Conservation (phyloP, 768 basidiomycete species). For the Hydnum rufescens region DNA sequence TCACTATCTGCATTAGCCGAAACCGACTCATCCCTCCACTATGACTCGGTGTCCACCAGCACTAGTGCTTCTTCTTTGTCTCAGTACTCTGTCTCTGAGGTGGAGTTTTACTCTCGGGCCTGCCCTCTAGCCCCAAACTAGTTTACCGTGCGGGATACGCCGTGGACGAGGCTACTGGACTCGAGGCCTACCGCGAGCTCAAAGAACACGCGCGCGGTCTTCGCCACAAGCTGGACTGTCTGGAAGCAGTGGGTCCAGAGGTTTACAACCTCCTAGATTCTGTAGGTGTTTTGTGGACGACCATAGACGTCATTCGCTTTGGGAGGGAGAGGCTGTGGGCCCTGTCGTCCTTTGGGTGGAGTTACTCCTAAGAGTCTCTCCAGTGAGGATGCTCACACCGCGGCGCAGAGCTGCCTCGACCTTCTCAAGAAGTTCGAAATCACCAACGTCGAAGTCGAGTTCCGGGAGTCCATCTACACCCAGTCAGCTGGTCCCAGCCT, state of each 20-base stretch:
- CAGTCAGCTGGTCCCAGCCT: too few relatives aligned
- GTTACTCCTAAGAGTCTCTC: slow-evolving; percentile 4
- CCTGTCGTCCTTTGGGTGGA: too few relatives aligned
- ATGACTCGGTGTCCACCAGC: too few relatives aligned
- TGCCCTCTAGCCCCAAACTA: too few relatives aligned
- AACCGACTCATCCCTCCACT: too few relatives aligned
- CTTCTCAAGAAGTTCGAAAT: slow-evolving; percentile 6
- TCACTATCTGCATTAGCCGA: too few relatives aligned
- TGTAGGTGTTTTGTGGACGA: too few relatives aligned
- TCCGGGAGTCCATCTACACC: too few relatives aligned
- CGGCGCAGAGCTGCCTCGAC: slow-evolving; percentile 2
- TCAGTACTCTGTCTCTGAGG: slow-evolving; percentile 3
- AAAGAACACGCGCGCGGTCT: slow-evolving; percentile 15
- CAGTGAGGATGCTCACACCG: slow-evolving; percentile 5
- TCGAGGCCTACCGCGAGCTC: slow-evolving; percentile 13
- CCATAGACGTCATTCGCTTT: slow-evolving; percentile 11
- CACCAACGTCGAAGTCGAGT: slow-evolving; percentile 1
- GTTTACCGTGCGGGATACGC: slow-evolving; percentile 15
- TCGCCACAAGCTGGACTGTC: slow-evolving; percentile 12
- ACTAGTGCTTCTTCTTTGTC: neutral
- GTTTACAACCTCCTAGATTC: slow-evolving; percentile 11
- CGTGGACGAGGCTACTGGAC: slow-evolving; percentile 15
- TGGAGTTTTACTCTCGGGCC: slow-evolving; percentile 16
- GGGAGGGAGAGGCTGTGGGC: slow-evolving; percentile 8
- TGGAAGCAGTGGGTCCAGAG: slow-evolving; percentile 10